These are phyloP conservation scores for Picea engelmannii DNA, from an alignment of 83 land plant genomes.

Conservation along the genomic window DNA sequence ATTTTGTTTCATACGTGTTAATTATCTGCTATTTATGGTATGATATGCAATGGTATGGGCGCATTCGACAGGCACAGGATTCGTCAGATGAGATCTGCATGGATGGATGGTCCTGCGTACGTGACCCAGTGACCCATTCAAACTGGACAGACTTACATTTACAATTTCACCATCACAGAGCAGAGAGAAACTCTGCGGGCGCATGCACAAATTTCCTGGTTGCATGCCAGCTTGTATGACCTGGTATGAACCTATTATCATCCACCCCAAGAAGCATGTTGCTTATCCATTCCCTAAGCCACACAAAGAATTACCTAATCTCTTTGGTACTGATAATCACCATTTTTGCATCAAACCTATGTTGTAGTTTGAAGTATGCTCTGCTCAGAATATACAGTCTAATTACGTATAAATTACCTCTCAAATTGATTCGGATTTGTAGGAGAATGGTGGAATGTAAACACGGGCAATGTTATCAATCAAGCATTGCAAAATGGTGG, in stretches of 20 bases:
- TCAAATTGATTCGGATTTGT: not conserved
- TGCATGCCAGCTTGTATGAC: slow-evolving; percentile 22
- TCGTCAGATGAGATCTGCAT: slow-evolving; percentile 5
- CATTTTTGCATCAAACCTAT: not conserved
- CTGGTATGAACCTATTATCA: not conserved
- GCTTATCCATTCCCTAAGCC: not conserved
- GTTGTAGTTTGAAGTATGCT: not conserved
- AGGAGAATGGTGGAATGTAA: not conserved
- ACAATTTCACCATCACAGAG: not conserved
- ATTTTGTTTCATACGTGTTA: not conserved
- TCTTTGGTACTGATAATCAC: not conserved
- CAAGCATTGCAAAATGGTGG: not conserved
- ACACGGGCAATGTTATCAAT: not conserved
- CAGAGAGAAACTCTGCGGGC: slow-evolving; percentile 1
- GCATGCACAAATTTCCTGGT: not conserved
- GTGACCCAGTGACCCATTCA: slow-evolving; percentile 5
- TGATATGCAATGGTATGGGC: no score
- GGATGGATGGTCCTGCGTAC: not conserved
- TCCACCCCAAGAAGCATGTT: not conserved
- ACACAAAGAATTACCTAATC: not conserved
- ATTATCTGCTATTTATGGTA: not conserved
- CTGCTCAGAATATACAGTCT: not conserved
- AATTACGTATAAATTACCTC: not conserved
- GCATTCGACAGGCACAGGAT: not conserved
- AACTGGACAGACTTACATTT: not conserved